Evolutionary conservation across 345 rosid species (phyloP).

Genomic region (Toxicodendron radicans): DNA sequence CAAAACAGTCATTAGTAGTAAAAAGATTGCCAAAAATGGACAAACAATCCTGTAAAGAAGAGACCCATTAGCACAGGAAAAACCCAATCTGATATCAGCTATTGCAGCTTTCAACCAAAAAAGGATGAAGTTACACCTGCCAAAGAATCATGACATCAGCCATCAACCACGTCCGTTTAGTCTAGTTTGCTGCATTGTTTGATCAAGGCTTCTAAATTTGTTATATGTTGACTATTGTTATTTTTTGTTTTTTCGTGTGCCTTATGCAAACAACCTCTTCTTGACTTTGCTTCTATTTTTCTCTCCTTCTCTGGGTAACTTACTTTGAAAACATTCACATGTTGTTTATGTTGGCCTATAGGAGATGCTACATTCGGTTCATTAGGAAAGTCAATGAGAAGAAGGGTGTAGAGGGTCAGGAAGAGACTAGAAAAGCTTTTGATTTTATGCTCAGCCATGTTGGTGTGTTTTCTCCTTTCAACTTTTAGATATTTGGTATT

Average conservation of each 20-base stretch:
- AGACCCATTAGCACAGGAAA: too few species aligned
- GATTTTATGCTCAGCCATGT: constrained; percentile 87
- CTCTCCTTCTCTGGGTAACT: background rate
- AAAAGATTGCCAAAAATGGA: too few species aligned
- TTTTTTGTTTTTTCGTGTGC: background rate
- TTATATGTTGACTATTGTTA: background rate
- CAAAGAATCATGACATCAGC: background rate
- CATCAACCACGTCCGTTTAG: background rate
- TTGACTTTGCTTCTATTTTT: background rate
- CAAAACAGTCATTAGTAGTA: too few species aligned
- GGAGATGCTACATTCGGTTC: constrained; percentile 96
- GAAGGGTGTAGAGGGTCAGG: constrained; percentile 87
- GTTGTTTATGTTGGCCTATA: constrained; percentile 33
- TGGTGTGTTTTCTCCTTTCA: constrained; percentile 48
- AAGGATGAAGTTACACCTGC: too few species aligned
- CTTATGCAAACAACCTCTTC: background rate
- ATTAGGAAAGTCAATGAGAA: constrained; percentile 87
- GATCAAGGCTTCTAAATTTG: background rate
- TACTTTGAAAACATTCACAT: constrained; percentile 6
- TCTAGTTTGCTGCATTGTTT: background rate
- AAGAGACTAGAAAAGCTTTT: constrained; percentile 89
- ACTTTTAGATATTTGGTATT: constrained; percentile 10
- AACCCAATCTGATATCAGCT: too few species aligned
- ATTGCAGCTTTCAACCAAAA: too few species aligned
- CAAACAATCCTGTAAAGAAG: too few species aligned